These are phyloP conservation scores for Colletotrichum eleusines DNA, from an alignment of 2,329 filamentous ascomycete species.

Conservation along the genomic window DNA sequence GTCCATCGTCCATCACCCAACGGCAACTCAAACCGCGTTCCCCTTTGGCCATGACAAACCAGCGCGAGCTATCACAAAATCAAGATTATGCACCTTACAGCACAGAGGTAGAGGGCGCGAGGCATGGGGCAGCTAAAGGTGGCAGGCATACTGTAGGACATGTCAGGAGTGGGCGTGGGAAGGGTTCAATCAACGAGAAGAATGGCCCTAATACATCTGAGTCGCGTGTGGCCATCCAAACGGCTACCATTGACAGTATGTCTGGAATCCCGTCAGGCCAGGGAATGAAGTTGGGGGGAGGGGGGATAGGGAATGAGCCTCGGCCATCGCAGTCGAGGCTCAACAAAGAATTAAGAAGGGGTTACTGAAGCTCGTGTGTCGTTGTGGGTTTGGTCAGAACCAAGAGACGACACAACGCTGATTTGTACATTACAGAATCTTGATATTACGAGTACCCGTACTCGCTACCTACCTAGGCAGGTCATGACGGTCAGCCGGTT, in stretches of 20 bases:
- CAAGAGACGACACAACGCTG: not conserved
- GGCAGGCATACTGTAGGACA: slow-evolving; percentile 16
- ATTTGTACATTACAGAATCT: not conserved
- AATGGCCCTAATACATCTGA: slow-evolving; percentile 26
- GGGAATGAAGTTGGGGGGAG: slow-evolving; percentile 7
- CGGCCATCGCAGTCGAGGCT: not conserved
- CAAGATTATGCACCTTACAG: not conserved
- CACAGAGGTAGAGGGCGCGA: not conserved
- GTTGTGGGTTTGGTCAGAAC: not conserved
- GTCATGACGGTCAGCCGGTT: not conserved
- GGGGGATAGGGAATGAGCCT: no score
- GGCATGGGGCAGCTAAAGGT: slow-evolving; percentile 4
- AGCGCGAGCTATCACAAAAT: not conserved
- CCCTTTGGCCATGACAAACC: not conserved
- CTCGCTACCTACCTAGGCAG: not conserved
- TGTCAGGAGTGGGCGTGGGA: not conserved
- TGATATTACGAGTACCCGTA: not conserved
- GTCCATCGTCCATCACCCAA: not conserved
- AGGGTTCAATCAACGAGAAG: not conserved
- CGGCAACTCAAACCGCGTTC: not conserved
- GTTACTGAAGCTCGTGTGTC: not conserved
- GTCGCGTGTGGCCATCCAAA: slow-evolving; percentile 29
- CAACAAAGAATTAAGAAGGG: not conserved
- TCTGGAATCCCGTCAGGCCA: slow-evolving; percentile 2
- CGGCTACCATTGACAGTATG: not conserved